phyloP scores from a whole-genome alignment of 1,284 basidiomycete species.

The Cystobasidiaceae sp. region DNA sequence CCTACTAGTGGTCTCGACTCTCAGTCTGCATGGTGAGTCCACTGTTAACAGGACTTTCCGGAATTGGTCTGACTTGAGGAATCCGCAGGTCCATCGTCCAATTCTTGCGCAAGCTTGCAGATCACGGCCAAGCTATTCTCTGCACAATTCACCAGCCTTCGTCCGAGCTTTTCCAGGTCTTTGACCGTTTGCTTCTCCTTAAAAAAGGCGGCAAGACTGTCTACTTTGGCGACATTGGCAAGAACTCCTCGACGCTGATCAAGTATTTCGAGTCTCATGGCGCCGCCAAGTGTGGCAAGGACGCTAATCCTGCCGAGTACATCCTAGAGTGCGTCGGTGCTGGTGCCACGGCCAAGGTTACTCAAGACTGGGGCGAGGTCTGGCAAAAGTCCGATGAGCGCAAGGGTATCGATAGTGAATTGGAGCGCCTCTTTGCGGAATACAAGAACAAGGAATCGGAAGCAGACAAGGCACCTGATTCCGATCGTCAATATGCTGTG shows the following conservation, averaged over 20 bases:
- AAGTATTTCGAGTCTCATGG: conserved; percentile 65
- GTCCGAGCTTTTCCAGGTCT: conserved; percentile 59
- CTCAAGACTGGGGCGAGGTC: conserved; percentile 21
- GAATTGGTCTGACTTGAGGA: too few species aligned
- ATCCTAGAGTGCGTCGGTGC: conserved; percentile 33
- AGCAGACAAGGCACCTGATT: conserved; percentile 41
- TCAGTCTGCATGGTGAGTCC: conserved; percentile 81
- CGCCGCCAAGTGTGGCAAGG: conserved; percentile 55
- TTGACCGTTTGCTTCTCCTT: conserved; percentile 56
- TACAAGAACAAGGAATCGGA: conserved; percentile 33
- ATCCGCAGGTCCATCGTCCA: conserved; percentile 75
- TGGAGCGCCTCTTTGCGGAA: conserved; percentile 21
- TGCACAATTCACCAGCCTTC: conserved; percentile 65
- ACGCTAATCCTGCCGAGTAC: conserved; percentile 50
- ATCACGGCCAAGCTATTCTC: conserved; percentile 64
- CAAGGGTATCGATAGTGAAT: background rate
- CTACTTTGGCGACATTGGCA: conserved; percentile 70
- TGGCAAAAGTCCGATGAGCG: conserved; percentile 13
- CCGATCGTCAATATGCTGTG: conserved; percentile 40
- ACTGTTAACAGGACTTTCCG: too few species aligned
- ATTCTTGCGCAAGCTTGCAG: conserved; percentile 72
- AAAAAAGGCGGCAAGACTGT: conserved; percentile 58
- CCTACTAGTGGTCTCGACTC: conserved; percentile 64
- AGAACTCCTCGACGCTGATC: conserved; percentile 56
- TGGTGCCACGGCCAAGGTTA: conserved; percentile 6